A percentile compares a stretch with the other conserved stretches of the same genome.
Conservation (phyloP, 345 rosid genomes). For the Lumnitzera racemosa region DNA sequence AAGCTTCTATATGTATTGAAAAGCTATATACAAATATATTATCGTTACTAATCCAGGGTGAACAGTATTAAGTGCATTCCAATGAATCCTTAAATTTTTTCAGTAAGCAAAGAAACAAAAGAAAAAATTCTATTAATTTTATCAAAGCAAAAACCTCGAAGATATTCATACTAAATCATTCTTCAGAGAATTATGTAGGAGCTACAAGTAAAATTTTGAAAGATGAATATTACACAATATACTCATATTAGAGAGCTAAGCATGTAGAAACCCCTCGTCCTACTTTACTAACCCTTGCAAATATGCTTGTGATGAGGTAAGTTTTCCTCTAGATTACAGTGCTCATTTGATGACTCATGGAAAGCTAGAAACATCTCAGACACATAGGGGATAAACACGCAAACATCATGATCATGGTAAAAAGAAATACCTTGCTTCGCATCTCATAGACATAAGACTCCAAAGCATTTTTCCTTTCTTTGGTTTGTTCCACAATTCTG, state of each 20-base stretch:
- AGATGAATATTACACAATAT: too few relatives aligned
- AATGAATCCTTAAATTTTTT: neutral
- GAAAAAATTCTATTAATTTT: neutral
- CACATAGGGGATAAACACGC: neutral
- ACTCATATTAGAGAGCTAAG: too few relatives aligned
- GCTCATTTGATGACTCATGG: neutral
- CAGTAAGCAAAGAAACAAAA: neutral
- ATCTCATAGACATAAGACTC: slow-evolving; percentile 59
- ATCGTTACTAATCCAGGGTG: neutral
- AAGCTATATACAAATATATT: slow-evolving; percentile 26
- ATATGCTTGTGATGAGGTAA: too few relatives aligned
- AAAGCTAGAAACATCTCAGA: neutral
- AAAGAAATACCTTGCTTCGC: slow-evolving; percentile 43
- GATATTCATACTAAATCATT: too few relatives aligned
- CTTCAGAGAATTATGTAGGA: too few relatives aligned
- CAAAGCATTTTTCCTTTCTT: slow-evolving; percentile 47
- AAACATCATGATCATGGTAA: neutral
- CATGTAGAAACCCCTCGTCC: too few relatives aligned
- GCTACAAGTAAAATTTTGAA: too few relatives aligned
- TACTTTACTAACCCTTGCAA: too few relatives aligned
- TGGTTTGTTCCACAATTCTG: slow-evolving; percentile 39
- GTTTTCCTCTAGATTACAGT: neutral
- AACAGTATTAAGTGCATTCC: too few relatives aligned
- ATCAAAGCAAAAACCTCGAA: too few relatives aligned
- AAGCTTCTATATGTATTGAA: slow-evolving; percentile 42